Base-by-base conservation (phyloP, 805 yeast species). In the Candida boleticola region DNA sequence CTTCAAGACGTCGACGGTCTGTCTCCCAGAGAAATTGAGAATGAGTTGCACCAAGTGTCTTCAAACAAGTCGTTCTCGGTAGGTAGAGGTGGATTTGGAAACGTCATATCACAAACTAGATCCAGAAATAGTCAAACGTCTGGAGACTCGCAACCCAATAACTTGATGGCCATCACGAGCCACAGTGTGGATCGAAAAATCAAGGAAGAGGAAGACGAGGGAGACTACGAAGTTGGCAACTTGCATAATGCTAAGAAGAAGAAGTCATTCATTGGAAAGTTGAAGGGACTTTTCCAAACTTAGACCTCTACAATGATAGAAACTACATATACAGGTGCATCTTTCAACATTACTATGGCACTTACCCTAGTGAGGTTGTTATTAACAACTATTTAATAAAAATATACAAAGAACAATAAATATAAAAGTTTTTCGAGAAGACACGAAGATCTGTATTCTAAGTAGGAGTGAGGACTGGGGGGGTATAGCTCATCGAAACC, bases 81-180 rank as follows among this genome's bases (percentile, higher is more conserved):
- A 23, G 86, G 86, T 19, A 68, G 86, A 47, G 85, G 86, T 7
- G 86, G 86, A 1, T 80, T 74, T 55, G 86, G 86, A 10, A 80
- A 81, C 50, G 76, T 79, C 45, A 64, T 75, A 4, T 58, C 70
- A 19, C 54, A 55, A 29, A 56, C 62, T 13, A 60, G 55, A 31
- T 59, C 68, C 18, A 46, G 54, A 25, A 52, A 49, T 25, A 54
- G 55, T 43, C 48, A 23, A 25, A 43, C 45, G 33, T 50, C 55
- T 30, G 38, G 38, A 4, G 50, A 54, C n/a, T 51, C 52, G 41
- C 47, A 39, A 29, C 43, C 49, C 36, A 53, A 58, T 39, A 60
- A 63, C 43, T 54, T 68, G 37, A 65, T 63, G 45, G 47, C 73
- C 14, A 66, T 68, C 18, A 55, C 54, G 39, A 64, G 71, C 31